Evolutionary conservation across 192 early-diverging fungal genomes (phyloP).

Genomic region (Geranomyces variabilis): DNA sequence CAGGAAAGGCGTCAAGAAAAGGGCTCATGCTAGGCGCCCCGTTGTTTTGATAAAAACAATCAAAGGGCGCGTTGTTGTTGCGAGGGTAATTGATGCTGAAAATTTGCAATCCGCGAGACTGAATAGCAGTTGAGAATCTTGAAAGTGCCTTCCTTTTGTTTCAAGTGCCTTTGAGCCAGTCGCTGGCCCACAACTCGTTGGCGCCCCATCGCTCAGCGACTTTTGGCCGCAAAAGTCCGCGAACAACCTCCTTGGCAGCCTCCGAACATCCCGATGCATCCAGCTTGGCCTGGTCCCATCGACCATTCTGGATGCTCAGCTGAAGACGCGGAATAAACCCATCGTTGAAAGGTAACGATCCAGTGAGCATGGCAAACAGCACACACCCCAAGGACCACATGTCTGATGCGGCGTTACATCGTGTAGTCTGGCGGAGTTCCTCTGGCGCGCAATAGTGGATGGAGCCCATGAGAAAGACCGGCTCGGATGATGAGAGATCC

Average conservation of each 20-base stretch:
- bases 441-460: conserved; percentile 51
- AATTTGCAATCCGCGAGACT: too few species aligned
- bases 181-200: conserved; percentile 29
- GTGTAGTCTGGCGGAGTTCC: conserved; percentile 51
- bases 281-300: conserved; percentile 55
- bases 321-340: conserved; percentile 73
- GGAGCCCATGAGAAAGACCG: conserved; percentile 22
- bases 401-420: conserved; percentile 62
- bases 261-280: conserved; percentile 22
- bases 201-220: conserved; percentile 41
- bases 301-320: conserved; percentile 66
- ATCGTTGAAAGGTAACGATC: conserved; percentile 75
- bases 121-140: too few species aligned
- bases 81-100: too few species aligned
- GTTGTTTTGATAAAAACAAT: too few species aligned
- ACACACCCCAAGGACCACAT: conserved; percentile 81
- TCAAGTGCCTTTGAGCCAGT: conserved; percentile 24
- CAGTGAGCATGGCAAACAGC: conserved; percentile 71
- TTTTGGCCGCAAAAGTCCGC: conserved; percentile 43
- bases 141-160: too few species aligned
- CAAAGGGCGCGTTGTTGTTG: too few species aligned
- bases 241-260: conserved; percentile 44
- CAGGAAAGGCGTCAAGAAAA: too few species aligned
- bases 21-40: too few species aligned
- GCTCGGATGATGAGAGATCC: conserved; percentile 29